Percentiles rank a stretch among this genome's conserved stretches.
These are phyloP conservation scores for Solidago caesia DNA, from an alignment of 129 eudicot species.

Conservation along the genomic window DNA sequence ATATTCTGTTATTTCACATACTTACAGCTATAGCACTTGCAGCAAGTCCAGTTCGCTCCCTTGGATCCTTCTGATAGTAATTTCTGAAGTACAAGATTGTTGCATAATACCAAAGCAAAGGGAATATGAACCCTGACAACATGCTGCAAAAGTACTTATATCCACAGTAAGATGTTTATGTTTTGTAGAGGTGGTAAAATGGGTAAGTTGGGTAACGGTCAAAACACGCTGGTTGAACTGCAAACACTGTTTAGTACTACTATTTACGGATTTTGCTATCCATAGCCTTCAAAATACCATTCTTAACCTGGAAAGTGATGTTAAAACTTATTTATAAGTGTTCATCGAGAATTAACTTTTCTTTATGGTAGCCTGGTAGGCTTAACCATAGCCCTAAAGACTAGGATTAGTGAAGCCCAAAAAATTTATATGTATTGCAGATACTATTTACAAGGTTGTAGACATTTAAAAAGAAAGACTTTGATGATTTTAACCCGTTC, in stretches of 20 bases:
- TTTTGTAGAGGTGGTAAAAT: neutral
- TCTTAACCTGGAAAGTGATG: neutral
- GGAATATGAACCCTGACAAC: conserved; percentile 59
- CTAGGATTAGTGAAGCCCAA: no score
- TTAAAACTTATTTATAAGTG: no score
- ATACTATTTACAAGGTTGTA: neutral
- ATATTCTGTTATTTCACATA: conserved; percentile 1
- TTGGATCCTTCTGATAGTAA: conserved; percentile 82
- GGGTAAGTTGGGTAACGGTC: neutral
- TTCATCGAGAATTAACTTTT: no score
- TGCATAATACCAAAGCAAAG: conserved; percentile 75
- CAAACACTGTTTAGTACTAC: neutral
- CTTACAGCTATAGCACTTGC: conserved; percentile 75
- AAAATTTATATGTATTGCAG: no score
- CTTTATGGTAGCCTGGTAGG: no score
- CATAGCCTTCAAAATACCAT: neutral
- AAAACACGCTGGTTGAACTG: neutral
- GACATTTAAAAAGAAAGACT: neutral
- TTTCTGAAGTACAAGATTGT: conserved; percentile 69
- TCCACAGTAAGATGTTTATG: neutral
- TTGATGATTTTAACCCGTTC: neutral
- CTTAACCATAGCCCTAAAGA: no score
- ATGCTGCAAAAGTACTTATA: conserved; percentile 42
- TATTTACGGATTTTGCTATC: neutral
- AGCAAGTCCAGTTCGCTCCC: conserved; percentile 91